phyloP scores from a whole-genome alignment of 495 filamentous ascomycete species.

The Lindgomyces ingoldianus region DNA sequence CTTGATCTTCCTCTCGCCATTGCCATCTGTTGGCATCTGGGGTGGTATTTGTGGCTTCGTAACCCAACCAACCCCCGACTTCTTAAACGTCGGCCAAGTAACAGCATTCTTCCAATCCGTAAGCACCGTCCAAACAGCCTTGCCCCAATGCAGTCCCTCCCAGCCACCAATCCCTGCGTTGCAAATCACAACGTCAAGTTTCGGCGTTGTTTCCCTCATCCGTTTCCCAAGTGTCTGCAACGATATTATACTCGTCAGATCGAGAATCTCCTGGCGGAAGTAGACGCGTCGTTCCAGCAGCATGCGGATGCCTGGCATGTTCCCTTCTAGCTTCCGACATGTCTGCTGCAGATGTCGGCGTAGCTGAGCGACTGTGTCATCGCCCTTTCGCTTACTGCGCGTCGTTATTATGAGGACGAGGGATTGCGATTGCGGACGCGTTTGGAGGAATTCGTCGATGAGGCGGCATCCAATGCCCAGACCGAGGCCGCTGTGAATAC shows the following conservation, averaged over 20 bases:
- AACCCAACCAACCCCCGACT: conserved; percentile 59
- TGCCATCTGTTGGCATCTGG: background rate
- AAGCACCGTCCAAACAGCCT: conserved; percentile 59
- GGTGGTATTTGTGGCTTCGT: conserved; percentile 47
- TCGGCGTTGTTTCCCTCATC: conserved; percentile 52
- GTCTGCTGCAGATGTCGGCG: conserved; percentile 53
- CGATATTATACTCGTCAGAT: conserved; percentile 58
- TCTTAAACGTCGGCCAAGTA: conserved; percentile 81
- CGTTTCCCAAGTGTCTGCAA: conserved; percentile 55
- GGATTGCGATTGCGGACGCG: conserved; percentile 61
- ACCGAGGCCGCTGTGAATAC: conserved; percentile 72
- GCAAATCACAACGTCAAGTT: conserved; percentile 76
- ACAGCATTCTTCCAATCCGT: conserved; percentile 66
- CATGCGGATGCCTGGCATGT: conserved; percentile 55
- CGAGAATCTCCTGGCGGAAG: conserved; percentile 53
- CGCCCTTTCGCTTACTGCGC: conserved; percentile 60
- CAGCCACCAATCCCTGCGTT: conserved; percentile 92
- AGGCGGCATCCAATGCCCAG: conserved; percentile 83
- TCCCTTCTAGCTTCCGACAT: conserved; percentile 44
- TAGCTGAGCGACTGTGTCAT: conserved; percentile 58
- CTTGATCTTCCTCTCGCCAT: conserved; percentile 19
- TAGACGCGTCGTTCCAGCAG: conserved; percentile 50
- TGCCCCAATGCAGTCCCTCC: conserved; percentile 73
- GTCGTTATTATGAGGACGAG: conserved; percentile 69
- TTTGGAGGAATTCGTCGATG: conserved; percentile 83